Conservation (phyloP, 2,329 filamentous ascomycete species). For the Alternaria panax region DNA sequence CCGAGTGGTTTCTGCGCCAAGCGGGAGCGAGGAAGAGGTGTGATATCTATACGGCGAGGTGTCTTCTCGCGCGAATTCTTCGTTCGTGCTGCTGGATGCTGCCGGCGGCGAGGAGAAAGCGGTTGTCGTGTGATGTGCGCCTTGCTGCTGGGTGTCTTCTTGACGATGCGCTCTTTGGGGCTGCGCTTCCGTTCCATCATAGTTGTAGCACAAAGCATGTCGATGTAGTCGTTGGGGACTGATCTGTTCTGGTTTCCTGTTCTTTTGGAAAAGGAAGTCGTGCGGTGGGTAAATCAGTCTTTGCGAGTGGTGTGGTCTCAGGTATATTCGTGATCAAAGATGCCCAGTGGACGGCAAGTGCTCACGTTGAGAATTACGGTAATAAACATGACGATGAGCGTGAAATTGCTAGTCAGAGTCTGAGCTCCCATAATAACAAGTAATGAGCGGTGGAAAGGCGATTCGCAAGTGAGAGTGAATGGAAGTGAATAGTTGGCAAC, state of each 20-base stretch:
- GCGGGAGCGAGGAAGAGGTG: neutral
- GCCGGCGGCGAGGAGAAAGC: rapidly evolving
- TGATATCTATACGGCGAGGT: neutral
- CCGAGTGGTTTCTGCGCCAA: neutral
- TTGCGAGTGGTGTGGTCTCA: neutral
- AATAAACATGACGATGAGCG: neutral
- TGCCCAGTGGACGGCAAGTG: too few species aligned
- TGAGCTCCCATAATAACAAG: neutral
- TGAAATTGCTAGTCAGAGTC: neutral
- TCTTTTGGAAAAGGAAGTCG: neutral
- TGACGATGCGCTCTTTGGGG: neutral
- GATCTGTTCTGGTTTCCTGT: neutral
- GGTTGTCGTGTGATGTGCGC: neutral
- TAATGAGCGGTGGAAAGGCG: neutral
- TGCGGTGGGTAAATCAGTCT: neutral
- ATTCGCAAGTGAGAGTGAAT: neutral
- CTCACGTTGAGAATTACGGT: neutral
- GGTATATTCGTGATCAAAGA: neutral
- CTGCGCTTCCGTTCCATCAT: neutral
- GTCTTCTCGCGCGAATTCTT: neutral
- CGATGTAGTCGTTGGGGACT: neutral
- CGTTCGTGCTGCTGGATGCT: neutral
- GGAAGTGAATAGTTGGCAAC: neutral
- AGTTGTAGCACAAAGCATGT: neutral
- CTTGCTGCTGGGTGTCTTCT: neutral